Conservation (phyloP, 2,329 filamentous ascomycete species). For the Beauveria sp. region DNA sequence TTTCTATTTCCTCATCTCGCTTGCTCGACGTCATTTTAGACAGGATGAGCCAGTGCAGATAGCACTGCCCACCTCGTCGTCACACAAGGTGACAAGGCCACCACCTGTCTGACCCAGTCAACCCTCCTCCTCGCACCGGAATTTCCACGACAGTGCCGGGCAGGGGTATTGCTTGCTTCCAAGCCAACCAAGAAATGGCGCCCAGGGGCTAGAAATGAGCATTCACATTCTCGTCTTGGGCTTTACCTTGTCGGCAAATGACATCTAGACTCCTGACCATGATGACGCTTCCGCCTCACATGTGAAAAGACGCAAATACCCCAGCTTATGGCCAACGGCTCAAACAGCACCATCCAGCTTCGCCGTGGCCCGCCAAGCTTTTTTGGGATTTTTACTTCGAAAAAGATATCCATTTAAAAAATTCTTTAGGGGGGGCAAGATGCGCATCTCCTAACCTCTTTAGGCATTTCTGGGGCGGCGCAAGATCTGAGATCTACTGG, state of each 20-base stretch:
- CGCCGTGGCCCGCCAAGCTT: neutral
- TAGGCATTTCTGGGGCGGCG: constrained; percentile 22
- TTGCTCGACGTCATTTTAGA: neutral
- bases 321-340: neutral
- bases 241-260: too few relatives aligned
- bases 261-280: too few relatives aligned
- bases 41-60: neutral
- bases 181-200: neutral
- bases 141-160: too few relatives aligned
- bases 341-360: neutral
- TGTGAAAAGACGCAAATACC: neutral
- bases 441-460: constrained; percentile 18
- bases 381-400: neutral
- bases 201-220: too few relatives aligned
- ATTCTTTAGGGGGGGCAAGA: neutral
- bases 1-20: too few relatives aligned
- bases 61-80: neutral
- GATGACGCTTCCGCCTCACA: too few relatives aligned
- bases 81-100: neutral
- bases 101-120: neutral
- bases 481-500: constrained; percentile 26
- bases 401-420: neutral
- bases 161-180: too few relatives aligned
- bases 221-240: too few relatives aligned
- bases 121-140: too few relatives aligned